A percentile compares a stretch with the other conserved stretches of the same genome.
phyloP scores from a whole-genome alignment of 148 eudicot species.

The Polygonum aviculare region DNA sequence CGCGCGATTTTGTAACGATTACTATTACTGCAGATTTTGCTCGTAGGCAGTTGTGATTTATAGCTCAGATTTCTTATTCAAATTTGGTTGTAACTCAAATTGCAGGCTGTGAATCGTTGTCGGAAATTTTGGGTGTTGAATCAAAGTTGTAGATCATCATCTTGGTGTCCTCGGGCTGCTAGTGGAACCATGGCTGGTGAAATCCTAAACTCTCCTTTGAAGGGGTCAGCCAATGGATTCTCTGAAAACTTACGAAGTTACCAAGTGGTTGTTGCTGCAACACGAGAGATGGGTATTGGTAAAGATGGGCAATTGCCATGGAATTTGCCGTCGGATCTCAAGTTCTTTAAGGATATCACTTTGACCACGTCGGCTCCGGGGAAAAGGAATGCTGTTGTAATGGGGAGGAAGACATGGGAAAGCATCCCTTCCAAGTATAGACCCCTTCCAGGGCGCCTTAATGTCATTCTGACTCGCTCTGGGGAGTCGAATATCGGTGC shows the following conservation, averaged over 20 bases:
- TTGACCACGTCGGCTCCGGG: slow-evolving; percentile 46
- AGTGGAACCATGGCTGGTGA: slow-evolving; percentile 43
- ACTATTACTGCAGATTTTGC: background rate
- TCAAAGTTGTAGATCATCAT: slow-evolving; percentile 4
- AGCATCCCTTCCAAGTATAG: slow-evolving; percentile 59
- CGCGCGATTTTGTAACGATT: background rate
- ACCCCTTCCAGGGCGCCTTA: slow-evolving; percentile 81
- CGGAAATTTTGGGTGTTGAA: slow-evolving; percentile 4
- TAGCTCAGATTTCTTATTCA: background rate
- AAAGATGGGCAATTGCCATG: slow-evolving; percentile 92
- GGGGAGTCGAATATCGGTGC: slow-evolving; percentile 32
- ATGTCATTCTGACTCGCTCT: slow-evolving; percentile 72
- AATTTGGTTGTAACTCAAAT: background rate
- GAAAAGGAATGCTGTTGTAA: slow-evolving; percentile 81
- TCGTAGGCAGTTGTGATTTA: background rate
- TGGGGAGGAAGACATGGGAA: slow-evolving; percentile 99
- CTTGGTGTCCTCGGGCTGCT: background rate
- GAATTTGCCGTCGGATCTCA: slow-evolving; percentile 80
- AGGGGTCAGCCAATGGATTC: slow-evolving; percentile 16
- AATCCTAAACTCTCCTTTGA: slow-evolving; percentile 15
- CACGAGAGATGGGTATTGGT: slow-evolving; percentile 81
- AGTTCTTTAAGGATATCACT: slow-evolving; percentile 78
- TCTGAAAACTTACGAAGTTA: slow-evolving; percentile 37
- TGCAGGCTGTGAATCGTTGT: slow-evolving; percentile 11
- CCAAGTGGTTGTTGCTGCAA: slow-evolving; percentile 94